Percentiles rank a stretch among this genome's conserved stretches.
phyloP scores from a whole-genome alignment of 2,329 filamentous ascomycete species.

The Aspergillus thermomutatus region DNA sequence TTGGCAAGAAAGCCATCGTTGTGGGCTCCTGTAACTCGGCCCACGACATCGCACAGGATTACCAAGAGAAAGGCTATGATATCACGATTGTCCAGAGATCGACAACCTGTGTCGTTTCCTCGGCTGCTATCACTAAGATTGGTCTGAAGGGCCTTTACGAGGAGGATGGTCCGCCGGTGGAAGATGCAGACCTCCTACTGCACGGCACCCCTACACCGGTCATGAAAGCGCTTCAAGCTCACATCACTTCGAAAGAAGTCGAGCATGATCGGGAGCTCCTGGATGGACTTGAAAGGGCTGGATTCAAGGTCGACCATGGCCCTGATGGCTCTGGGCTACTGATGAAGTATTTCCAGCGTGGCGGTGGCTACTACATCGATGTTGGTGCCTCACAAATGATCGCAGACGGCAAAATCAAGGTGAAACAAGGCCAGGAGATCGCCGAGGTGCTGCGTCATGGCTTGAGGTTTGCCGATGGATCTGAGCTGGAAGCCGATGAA shows the following conservation, averaged over 20 bases:
- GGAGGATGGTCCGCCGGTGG: conserved; percentile 52
- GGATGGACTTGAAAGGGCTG: conserved; percentile 50
- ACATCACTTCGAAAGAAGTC: conserved; percentile 39
- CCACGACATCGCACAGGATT: conserved; percentile 68
- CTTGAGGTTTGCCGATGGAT: conserved; percentile 54
- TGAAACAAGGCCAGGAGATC: conserved; percentile 62
- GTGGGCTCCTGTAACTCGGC: conserved; percentile 67
- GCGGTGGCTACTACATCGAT: conserved; percentile 69
- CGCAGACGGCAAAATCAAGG: conserved; percentile 60
- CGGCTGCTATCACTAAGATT: conserved; percentile 51
- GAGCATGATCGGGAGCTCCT: conserved; percentile 36
- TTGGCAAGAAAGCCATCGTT: conserved; percentile 61
- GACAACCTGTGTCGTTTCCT: conserved; percentile 62
- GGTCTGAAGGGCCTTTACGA: conserved; percentile 51
- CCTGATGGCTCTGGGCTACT: conserved; percentile 57
- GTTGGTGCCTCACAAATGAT: conserved; percentile 63
- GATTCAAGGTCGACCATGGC: conserved; percentile 60
- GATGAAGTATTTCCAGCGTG: conserved; percentile 62
- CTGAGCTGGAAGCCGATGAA: conserved; percentile 60
- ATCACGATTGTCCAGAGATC: conserved; percentile 69
- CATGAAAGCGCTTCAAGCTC: conserved; percentile 52
- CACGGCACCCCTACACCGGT: conserved; percentile 59
- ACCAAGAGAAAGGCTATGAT: conserved; percentile 61
- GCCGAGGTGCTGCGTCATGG: conserved; percentile 49
- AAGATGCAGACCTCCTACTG: conserved; percentile 63